Percentiles rank a stretch among this genome's conserved stretches.
Conservation (phyloP, 192 early-diverging fungal species). For the Coemansia reversa region DNA sequence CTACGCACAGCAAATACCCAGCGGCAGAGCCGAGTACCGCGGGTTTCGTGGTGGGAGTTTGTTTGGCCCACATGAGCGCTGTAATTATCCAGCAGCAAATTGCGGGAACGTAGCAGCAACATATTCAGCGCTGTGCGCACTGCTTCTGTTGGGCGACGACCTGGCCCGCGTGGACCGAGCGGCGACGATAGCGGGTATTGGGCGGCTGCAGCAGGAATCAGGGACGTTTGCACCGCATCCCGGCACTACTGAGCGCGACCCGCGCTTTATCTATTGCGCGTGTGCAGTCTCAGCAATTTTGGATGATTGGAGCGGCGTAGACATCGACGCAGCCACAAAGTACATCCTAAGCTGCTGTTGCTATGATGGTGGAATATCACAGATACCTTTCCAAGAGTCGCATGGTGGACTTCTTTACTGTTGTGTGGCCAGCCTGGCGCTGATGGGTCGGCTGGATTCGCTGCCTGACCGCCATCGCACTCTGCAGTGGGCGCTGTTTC, state of each 20-base stretch:
- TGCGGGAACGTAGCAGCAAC: conserved; percentile 75
- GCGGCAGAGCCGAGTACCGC: conserved; percentile 21
- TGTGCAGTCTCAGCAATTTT: conserved; percentile 78
- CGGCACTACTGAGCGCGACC: conserved; percentile 76
- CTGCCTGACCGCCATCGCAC: conserved; percentile 56
- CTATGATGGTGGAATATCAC: conserved; percentile 67
- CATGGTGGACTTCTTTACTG: conserved; percentile 91
- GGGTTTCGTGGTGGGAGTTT: conserved; percentile 59
- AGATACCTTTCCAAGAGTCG: conserved; percentile 74
- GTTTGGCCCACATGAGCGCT: conserved; percentile 38
- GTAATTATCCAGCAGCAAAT: conserved; percentile 33
- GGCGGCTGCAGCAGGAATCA: conserved; percentile 66
- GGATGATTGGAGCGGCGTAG: conserved; percentile 87
- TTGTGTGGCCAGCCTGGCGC: conserved; percentile 75
- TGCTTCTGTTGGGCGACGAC: conserved; percentile 88
- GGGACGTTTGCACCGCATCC: conserved; percentile 77
- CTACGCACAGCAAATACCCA: conserved; percentile 85
- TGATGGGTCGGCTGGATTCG: conserved; percentile 66
- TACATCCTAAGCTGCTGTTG: conserved; percentile 41
- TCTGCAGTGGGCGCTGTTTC: conserved; percentile 72
- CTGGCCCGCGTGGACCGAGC: conserved; percentile 73
- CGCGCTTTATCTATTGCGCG: conserved; percentile 91
- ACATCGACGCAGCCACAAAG: conserved; percentile 53
- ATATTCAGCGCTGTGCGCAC: conserved; percentile 80
- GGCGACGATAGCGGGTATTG: conserved; percentile 63